phyloP scores from a whole-genome alignment of 1,139 yeast genomes.

The Yamadazyma diospyri region DNA sequence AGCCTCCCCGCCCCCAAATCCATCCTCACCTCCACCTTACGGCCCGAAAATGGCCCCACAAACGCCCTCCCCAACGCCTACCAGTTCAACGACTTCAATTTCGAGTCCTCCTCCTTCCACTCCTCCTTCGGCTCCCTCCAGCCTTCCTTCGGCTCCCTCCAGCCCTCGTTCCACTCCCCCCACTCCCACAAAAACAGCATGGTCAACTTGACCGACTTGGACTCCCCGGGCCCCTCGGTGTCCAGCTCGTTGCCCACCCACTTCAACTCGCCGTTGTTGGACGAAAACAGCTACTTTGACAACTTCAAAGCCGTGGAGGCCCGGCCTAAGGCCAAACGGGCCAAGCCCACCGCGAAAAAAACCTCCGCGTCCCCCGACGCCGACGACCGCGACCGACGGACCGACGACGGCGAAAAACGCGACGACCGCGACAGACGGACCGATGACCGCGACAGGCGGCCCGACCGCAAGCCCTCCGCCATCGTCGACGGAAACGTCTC shows the following conservation, averaged over 20 bases:
- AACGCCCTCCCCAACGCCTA: conserved; percentile 3
- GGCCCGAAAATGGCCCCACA: background rate
- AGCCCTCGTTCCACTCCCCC: too few relatives aligned
- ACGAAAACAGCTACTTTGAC: conserved; percentile 14
- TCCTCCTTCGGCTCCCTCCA: conserved; percentile 1
- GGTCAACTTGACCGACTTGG: conserved; percentile 10
- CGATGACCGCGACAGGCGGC: background rate
- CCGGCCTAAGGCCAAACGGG: conserved; percentile 13
- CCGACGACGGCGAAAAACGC: background rate
- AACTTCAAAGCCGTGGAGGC: conserved; percentile 10
- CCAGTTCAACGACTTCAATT: conserved; percentile 8
- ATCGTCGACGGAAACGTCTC: conserved; percentile 7
- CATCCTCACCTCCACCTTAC: conserved; percentile 3
- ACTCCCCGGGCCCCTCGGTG: conserved; percentile 1
- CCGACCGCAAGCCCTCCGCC: background rate
- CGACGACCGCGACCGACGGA: too few relatives aligned
- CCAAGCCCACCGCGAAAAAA: conserved; percentile 7
- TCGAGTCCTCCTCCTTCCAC: conserved; percentile 5
- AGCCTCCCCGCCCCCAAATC: conserved; percentile 6
- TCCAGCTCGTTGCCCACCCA: conserved; percentile 14
- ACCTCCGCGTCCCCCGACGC: conserved; percentile 1
- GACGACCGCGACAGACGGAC: background rate
- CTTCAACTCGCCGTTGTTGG: conserved; percentile 14
- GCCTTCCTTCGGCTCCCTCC: background rate
- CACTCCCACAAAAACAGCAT: conserved; percentile 16